Conservation (phyloP, 768 basidiomycete genomes). For the Astraeus odoratus region DNA sequence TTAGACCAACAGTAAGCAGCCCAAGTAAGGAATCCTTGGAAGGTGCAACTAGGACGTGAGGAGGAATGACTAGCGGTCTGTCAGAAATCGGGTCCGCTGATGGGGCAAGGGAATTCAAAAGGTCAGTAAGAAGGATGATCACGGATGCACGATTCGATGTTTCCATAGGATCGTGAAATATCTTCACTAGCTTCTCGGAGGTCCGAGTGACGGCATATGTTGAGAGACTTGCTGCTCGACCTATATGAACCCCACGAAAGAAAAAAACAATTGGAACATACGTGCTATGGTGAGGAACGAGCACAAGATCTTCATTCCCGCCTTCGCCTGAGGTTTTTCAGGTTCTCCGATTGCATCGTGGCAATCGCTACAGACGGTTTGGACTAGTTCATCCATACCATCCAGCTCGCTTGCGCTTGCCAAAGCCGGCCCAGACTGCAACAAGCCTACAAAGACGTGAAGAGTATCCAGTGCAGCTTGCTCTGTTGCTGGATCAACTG, state of each 20-base stretch:
- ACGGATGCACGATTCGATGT: conserved; percentile 57
- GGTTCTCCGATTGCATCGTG: conserved; percentile 76
- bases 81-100: background rate
- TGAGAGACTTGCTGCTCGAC: conserved; percentile 54
- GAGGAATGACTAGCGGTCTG: background rate
- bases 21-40: conserved; percentile 77
- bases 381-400: conserved; percentile 50
- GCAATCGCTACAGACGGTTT: conserved; percentile 75
- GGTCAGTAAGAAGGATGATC: conserved; percentile 58
- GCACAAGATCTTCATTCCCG: conserved; percentile 79
- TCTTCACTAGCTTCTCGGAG: conserved; percentile 66
- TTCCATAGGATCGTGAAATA: conserved; percentile 72
- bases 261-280: conserved; percentile 32
- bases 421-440: conserved; percentile 44
- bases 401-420: conserved; percentile 32
- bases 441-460: conserved; percentile 65
- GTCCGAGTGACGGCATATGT: conserved; percentile 60
- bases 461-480: conserved; percentile 64
- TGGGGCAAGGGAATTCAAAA: conserved; percentile 42
- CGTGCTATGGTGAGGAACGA: conserved; percentile 73
- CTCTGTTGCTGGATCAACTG: conserved; percentile 73
- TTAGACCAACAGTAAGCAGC: conserved; percentile 52
- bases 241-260: conserved; percentile 3
- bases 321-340: conserved; percentile 87
- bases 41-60: conserved; percentile 34